Conservation (phyloP, 352 stramenopile species). For the Phytophthora capsici region DNA sequence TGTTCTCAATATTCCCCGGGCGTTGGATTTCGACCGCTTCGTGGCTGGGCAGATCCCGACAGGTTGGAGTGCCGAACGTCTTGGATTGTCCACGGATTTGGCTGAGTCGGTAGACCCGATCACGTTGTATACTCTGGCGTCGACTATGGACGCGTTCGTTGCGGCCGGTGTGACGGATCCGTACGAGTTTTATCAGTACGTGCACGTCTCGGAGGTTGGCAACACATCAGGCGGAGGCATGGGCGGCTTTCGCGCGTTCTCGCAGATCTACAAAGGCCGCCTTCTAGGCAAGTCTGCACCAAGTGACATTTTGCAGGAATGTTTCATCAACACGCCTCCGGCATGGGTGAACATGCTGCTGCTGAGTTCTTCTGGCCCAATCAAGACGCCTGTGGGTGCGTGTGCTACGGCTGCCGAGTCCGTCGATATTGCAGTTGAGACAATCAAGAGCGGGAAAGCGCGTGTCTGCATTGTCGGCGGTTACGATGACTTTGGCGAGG, state of each 20-base stretch:
- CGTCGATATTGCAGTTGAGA: constrained; percentile 89
- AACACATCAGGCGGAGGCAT: constrained; percentile 88
- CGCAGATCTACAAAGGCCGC: constrained; percentile 76
- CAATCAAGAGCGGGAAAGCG: constrained; percentile 88
- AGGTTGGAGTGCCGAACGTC: constrained; percentile 83
- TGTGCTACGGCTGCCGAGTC: constrained; percentile 89
- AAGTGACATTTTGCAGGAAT: constrained; percentile 84
- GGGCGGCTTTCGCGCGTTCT: constrained; percentile 81
- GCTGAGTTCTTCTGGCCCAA: constrained; percentile 85
- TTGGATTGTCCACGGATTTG: constrained; percentile 84
- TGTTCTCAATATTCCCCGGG: constrained; percentile 82
- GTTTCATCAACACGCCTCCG: constrained; percentile 89
- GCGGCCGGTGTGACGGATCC: constrained; percentile 82
- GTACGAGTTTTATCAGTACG: constrained; percentile 93
- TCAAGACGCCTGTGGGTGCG: constrained; percentile 89
- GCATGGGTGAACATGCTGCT: constrained; percentile 93
- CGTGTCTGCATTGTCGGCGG: constrained; percentile 88
- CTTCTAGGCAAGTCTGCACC: constrained; percentile 72
- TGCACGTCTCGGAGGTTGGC: constrained; percentile 88
- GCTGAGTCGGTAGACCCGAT: constrained; percentile 80
- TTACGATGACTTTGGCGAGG: constrained; percentile 90
- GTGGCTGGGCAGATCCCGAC: constrained; percentile 91
- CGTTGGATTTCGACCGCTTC: constrained; percentile 84
- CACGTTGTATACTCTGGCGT: constrained; percentile 76
- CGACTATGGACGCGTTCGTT: constrained; percentile 85